phyloP scores from a whole-genome alignment of 192 early-diverging fungal species.

The Backusella tarrabulga region DNA sequence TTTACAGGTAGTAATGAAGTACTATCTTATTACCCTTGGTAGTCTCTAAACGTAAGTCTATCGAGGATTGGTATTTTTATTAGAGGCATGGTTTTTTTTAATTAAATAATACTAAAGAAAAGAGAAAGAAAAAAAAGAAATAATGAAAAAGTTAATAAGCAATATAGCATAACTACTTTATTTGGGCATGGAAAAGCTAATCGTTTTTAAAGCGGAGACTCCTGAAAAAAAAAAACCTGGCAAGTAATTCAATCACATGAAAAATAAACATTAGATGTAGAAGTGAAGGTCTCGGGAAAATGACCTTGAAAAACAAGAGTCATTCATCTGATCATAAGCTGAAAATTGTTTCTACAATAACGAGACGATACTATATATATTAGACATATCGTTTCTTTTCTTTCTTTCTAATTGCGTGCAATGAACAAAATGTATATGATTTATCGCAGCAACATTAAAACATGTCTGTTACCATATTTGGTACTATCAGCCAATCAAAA shows the following conservation, averaged over 20 bases:
- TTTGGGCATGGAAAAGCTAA: not conserved
- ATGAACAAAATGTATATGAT: no score
- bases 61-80: conserved; percentile 57
- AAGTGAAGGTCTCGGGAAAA: not conserved
- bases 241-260: not conserved
- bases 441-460: no score
- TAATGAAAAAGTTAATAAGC: no score
- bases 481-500: no score
- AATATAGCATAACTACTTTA: not conserved
- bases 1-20: not conserved
- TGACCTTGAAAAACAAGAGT: no score
- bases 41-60: conserved; percentile 58
- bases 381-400: no score
- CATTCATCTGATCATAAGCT: no score
- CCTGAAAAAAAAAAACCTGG: not conserved
- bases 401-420: no score
- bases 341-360: no score
- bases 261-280: not conserved
- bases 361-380: no score
- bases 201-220: not conserved
- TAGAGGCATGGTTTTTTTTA: not conserved
- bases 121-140: not conserved
- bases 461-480: no score
- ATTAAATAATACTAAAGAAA: not conserved
- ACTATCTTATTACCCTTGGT: conserved; percentile 41